Evolutionary conservation across 2,329 filamentous ascomycete species (phyloP).

Genomic region (Phialophora expanda): DNA sequence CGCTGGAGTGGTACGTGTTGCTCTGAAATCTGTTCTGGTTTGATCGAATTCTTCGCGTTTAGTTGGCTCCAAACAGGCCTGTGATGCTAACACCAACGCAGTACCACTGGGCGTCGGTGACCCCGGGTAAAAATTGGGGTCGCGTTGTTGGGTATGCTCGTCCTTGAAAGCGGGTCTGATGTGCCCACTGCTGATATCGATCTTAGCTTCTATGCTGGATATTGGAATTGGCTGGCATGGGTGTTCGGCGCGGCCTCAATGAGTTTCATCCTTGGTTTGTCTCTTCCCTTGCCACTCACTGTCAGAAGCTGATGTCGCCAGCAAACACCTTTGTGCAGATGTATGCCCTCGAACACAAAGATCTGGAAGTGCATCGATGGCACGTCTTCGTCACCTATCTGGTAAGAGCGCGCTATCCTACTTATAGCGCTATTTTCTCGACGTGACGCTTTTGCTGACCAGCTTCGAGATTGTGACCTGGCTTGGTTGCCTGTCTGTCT

Average conservation of each 20-base stretch:
- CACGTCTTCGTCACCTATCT: slow-evolving; percentile 66
- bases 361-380: slow-evolving; percentile 60
- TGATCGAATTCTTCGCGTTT: neutral
- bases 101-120: slow-evolving; percentile 67
- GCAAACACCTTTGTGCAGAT: slow-evolving; percentile 65
- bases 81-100: neutral
- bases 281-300: neutral
- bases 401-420: slow-evolving; percentile 37
- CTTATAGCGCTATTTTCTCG: neutral
- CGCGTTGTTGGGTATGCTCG: slow-evolving; percentile 52
- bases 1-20: slow-evolving; percentile 53
- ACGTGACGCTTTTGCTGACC: slow-evolving; percentile 11
- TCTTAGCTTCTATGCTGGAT: slow-evolving; percentile 49
- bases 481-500: slow-evolving; percentile 32
- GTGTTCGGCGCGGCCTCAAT: slow-evolving; percentile 67
- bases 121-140: slow-evolving; percentile 60
- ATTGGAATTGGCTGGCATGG: slow-evolving; percentile 58
- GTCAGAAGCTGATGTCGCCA: slow-evolving; percentile 10
- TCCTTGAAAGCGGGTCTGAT: neutral
- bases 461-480: slow-evolving; percentile 32
- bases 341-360: slow-evolving; percentile 63
- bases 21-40: neutral
- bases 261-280: slow-evolving; percentile 57
- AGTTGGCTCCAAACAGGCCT: neutral
- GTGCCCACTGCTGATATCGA: neutral